phyloP scores from a whole-genome alignment of 345 rosid genomes.

The Salix arbutifolia region DNA sequence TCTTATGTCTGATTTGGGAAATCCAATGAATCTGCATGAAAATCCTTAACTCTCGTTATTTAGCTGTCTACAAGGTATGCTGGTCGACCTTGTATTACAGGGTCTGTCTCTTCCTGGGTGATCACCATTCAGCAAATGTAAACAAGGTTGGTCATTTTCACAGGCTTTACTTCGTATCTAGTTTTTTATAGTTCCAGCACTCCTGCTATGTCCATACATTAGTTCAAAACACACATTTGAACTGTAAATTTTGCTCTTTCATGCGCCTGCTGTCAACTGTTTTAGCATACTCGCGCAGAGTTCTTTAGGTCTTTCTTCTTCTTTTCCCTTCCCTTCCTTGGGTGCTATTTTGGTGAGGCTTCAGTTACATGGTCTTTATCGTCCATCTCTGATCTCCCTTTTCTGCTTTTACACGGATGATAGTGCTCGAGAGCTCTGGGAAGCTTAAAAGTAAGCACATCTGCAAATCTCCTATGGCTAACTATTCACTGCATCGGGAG shows the following conservation, averaged over 20 bases:
- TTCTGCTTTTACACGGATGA: not conserved
- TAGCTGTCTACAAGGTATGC: constrained; percentile 11
- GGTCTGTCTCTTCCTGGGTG: constrained; percentile 8
- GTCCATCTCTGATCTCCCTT: not conserved
- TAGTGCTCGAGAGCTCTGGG: not conserved
- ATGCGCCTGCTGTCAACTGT: not conserved
- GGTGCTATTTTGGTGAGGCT: not conserved
- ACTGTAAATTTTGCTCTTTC: not conserved
- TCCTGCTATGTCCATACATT: not conserved
- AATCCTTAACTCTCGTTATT: constrained; percentile 3
- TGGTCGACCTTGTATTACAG: constrained; percentile 4
- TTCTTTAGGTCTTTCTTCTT: not conserved
- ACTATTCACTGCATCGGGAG: not conserved
- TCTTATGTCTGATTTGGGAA: constrained; percentile 16
- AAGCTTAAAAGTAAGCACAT: not conserved
- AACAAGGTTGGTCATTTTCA: constrained; percentile 30
- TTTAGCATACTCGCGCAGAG: not conserved
- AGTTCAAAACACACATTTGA: not conserved
- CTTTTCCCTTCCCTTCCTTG: not conserved
- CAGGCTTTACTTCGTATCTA: constrained; percentile 6
- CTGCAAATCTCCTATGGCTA: not conserved
- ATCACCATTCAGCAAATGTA: constrained; percentile 9
- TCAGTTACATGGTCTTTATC: not conserved
- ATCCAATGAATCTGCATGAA: constrained; percentile 14
- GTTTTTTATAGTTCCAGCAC: not conserved